Base-by-base conservation (phyloP, 78 protist genomes). In the slime mould (Dictyostelium discoideum) region DNA sequence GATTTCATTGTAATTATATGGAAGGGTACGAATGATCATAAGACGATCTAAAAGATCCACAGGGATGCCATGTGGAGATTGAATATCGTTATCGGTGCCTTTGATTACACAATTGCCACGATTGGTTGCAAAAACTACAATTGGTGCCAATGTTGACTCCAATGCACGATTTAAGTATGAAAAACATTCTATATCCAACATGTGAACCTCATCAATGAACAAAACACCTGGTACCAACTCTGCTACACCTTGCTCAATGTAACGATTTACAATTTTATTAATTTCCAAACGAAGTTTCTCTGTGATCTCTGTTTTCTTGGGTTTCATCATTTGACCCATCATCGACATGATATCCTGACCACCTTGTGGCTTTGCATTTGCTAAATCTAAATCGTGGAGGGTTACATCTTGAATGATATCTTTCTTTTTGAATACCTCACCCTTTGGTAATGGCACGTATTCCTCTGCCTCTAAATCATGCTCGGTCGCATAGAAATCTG, bases 401-500 rank as follows among this genome's bases (percentile, higher is more conserved):
- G 99, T 99, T 26, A 99, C 99, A 84, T 99, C 99, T 85, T 96
- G 97, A n/a, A 96, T 94, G 84, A 96, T 93, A 79, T 99, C 99
- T 96, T 98, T 98, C 98, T 98, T 98, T 96, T 99, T 99, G 97
- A 98, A 99, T 7, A 99, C 99, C 39, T 99, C 99, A 29, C 99
- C 99, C 96, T 99, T 99, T 22, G 99, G 99, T n/a, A 99, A 87
- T 11, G 99, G 99, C 39, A 99, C 99, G 65, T 99, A 99, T 86
- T 98, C 99, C 96, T 99, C 99, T 5, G 99, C 99, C 85, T 99
- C 99, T n/a, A 98, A 94, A 81, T 98, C 99, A 73, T 88, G 95
- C 89, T 99, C 99, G 0, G 99, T 94, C 6, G 99, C 99, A 46
- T 92, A 99, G 37, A 97, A 97, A 92, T 99, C 99, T 20, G 97